Percentiles rank a stretch among this genome's conserved stretches.
Evolutionary conservation across 306 rosid genomes (phyloP).

Genomic region (Rosa lucieae): DNA sequence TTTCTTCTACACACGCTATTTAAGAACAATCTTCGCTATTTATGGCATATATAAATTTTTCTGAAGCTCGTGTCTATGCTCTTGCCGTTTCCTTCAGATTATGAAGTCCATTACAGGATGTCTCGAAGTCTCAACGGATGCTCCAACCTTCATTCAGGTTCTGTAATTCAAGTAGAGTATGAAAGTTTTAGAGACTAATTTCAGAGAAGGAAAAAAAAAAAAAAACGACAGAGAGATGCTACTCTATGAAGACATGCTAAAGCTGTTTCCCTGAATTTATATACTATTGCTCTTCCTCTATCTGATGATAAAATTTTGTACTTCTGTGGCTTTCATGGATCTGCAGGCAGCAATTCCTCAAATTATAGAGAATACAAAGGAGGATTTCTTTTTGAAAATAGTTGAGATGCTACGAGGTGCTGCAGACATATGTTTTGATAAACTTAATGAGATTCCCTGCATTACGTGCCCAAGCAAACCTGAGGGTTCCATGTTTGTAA

Average conservation of each 20-base stretch:
- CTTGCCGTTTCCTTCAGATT: constrained; percentile 14
- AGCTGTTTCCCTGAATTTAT: no score
- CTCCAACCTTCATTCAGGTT: constrained; percentile 46
- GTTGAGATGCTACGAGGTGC: constrained; percentile 29
- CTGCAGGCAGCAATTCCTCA: constrained; percentile 50
- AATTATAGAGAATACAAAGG: constrained; percentile 34
- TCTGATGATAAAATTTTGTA: neutral
- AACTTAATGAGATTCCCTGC: constrained; percentile 42
- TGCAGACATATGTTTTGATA: constrained; percentile 30
- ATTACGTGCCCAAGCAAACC: constrained; percentile 49
- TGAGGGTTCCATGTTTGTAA: constrained; percentile 49
- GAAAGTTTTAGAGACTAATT: neutral
- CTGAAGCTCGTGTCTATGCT: neutral
- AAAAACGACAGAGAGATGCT: neutral
- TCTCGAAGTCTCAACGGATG: constrained; percentile 13
- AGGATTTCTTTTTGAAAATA: constrained; percentile 30
- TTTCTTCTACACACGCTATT: neutral
- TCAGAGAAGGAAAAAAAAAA: neutral
- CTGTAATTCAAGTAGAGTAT: neutral
- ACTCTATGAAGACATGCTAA: neutral
- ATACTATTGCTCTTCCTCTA: neutral
- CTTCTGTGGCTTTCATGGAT: neutral
- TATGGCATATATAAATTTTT: neutral
- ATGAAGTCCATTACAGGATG: constrained; percentile 9
- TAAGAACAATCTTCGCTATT: neutral